Conservation (phyloP, 2,329 filamentous ascomycete species). For the Diaporthe citriasiana region DNA sequence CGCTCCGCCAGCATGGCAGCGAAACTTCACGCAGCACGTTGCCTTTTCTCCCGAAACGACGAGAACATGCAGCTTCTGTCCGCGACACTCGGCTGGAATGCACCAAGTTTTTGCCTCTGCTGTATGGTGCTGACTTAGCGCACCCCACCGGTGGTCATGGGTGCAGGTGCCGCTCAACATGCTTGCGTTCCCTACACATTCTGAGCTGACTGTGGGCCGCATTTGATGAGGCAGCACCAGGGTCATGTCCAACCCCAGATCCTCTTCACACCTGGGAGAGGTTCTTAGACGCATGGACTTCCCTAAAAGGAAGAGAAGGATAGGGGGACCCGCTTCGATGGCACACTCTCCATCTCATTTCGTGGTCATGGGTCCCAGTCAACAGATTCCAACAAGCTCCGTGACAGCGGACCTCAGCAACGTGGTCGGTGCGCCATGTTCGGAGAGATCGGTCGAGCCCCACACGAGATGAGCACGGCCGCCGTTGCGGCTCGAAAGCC, state of each 20-base stretch:
- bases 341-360: constrained; percentile 31
- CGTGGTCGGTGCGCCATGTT: constrained; percentile 33
- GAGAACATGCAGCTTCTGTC: neutral
- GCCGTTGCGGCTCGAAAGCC: constrained; percentile 34
- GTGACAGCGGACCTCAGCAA: constrained; percentile 28
- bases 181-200: neutral
- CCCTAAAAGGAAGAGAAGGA: constrained; percentile 27
- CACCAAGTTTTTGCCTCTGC: neutral
- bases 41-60: neutral
- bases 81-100: neutral
- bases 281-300: constrained; percentile 35
- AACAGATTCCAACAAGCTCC: constrained; percentile 26
- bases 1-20: neutral
- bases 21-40: neutral
- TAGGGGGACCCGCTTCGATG: constrained; percentile 34
- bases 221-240: constrained; percentile 23
- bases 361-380: constrained; percentile 32
- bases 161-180: constrained; percentile 1
- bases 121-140: constrained; percentile 4
- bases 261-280: constrained; percentile 9
- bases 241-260: constrained; percentile 10
- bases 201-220: constrained; percentile 24
- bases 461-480: constrained; percentile 33
- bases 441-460: constrained; percentile 31
- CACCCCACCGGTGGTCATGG: neutral